Evolutionary conservation across 345 rosid species (phyloP).

Genomic region (Mercurialis annua): DNA sequence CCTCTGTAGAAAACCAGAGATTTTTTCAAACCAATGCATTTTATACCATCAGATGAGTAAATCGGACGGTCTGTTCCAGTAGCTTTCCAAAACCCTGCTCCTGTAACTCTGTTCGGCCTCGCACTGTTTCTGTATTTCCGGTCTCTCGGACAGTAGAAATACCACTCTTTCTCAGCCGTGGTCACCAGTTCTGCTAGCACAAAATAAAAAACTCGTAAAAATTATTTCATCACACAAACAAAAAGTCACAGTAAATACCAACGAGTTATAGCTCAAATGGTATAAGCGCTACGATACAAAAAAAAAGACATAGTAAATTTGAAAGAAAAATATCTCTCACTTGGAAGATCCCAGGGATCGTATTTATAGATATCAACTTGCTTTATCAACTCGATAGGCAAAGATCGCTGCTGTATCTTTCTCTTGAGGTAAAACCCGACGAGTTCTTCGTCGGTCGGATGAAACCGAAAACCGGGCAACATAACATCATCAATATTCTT

Average conservation of each 20-base stretch:
- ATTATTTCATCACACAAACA: not conserved
- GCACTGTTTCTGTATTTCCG: conserved; percentile 88
- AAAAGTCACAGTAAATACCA: not conserved
- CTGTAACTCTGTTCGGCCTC: conserved; percentile 88
- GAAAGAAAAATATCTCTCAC: conserved; percentile 38
- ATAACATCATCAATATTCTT: conserved; percentile 57
- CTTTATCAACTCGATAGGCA: conserved; percentile 76
- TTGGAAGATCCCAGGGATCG: conserved; percentile 98
- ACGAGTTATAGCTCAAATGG: too few relatives aligned
- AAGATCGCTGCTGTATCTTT: conserved; percentile 57
- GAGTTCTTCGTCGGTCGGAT: conserved; percentile 98
- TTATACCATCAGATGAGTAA: conserved; percentile 63
- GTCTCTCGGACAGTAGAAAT: conserved; percentile 88
- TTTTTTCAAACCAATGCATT: conserved; percentile 87
- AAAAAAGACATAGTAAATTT: not conserved
- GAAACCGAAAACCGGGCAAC: conserved; percentile 89
- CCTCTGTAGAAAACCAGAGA: conserved; percentile 93
- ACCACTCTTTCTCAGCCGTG: conserved; percentile 92
- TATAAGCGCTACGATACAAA: too few relatives aligned
- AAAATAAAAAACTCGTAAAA: not conserved
- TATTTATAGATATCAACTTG: conserved; percentile 91
- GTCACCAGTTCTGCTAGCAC: conserved; percentile 52
- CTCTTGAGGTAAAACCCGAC: conserved; percentile 73
- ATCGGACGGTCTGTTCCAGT: conserved; percentile 97
- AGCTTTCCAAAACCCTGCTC: conserved; percentile 97